Evolutionary conservation across 2,329 filamentous ascomycete genomes (phyloP), one percentile per base, ranked within the genome.

Genomic region (Fusarium sp.): DNA sequence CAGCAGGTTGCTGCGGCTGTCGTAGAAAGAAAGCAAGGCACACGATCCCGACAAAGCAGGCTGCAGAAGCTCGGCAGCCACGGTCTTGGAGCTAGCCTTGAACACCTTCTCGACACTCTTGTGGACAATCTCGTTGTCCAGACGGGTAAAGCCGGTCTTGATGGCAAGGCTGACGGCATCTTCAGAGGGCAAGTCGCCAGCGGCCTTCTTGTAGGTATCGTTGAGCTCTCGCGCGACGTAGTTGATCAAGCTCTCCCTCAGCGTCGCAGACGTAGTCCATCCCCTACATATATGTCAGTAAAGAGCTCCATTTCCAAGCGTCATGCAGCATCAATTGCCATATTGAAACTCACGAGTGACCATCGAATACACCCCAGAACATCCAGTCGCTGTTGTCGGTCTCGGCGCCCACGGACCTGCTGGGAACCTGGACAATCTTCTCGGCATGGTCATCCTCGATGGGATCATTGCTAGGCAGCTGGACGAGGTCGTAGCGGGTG

Each of bases 331-430:
- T 43, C 28, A 27, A 54, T 56, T 23, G 36, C 30, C 23, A 43
- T 27, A 16, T 63, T 36, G 18, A 44, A 11, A 87, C 88, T 81
- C 84, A 95, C 94, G 93, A 94, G 81, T 99, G 96, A 1, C 96
- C 96, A 78, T 99, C 96, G 80, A 98, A 99, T 16, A 99, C 95
- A 62, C 95, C 96, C 96, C 97, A 99, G 80, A 99, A 99, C 94
- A 98, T 98, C 96, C 96, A 99, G 81, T 99, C 97, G 66, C 89
- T 93, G 63, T 86, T 90, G 16, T 87, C 85, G 39, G 86, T 79
- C 36, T 78, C 74, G 23, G 77, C 75, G 27, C 75, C 77, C 36
- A 68, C 75, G 82, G 78, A 87, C 82, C 75, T 87, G 56, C 87
- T 87, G 6, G 94, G 92, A 9, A 98, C 90, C 80, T 98, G 94